Evolutionary conservation across 176 grass and related monocot genomes (phyloP).

Genomic region (Aegilops sharonensis): DNA sequence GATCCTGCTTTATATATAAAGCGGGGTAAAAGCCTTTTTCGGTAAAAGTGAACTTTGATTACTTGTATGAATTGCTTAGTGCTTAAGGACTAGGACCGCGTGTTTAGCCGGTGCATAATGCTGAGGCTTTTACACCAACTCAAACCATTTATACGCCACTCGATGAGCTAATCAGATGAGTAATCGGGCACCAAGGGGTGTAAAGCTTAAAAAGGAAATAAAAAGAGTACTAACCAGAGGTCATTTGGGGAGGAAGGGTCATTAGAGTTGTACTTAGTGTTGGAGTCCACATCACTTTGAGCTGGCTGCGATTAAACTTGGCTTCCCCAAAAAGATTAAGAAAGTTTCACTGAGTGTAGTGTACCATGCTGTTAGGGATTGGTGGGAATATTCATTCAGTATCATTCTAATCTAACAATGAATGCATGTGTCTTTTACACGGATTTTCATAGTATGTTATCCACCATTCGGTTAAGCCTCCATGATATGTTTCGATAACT

Average conservation of each 20-base stretch:
- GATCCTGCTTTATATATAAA: no score
- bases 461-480: background rate
- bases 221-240: background rate
- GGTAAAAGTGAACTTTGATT: background rate
- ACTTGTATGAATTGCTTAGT: slow-evolving; percentile 23
- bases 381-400: background rate
- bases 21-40: no score
- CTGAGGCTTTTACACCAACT: slow-evolving; percentile 7
- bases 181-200: slow-evolving; percentile 9
- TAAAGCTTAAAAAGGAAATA: slow-evolving; percentile 26
- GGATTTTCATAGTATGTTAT: background rate
- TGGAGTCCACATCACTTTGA: slow-evolving; percentile 47
- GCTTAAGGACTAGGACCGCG: slow-evolving; percentile 35
- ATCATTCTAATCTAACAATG: background rate
- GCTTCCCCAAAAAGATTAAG: background rate
- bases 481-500: background rate
- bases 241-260: background rate
- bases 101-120: background rate
- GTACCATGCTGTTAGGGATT: background rate
- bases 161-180: background rate
- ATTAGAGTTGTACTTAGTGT: slow-evolving; percentile 6
- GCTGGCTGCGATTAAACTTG: slow-evolving; percentile 32
- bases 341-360: slow-evolving; percentile 7
- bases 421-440: background rate
- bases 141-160: slow-evolving; percentile 33